phyloP scores from a whole-genome alignment of 306 rosid species.

The Abrus pulchellus region DNA sequence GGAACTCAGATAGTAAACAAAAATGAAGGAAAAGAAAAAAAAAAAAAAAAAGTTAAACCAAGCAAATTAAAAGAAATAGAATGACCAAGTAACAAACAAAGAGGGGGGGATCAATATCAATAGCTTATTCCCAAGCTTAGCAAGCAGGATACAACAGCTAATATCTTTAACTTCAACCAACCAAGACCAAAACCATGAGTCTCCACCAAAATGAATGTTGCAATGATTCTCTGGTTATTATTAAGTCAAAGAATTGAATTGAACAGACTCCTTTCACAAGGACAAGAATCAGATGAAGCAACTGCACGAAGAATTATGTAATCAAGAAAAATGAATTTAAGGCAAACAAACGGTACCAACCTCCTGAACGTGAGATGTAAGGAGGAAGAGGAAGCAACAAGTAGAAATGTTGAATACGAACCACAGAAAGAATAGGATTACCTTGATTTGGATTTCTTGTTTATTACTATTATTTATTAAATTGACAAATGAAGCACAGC shows the following conservation, averaged over 20 bases:
- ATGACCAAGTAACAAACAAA: slow-evolving; percentile 11
- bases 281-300: slow-evolving; percentile 45
- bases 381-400: slow-evolving; percentile 21
- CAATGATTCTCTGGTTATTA: slow-evolving; percentile 55
- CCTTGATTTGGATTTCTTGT: neutral
- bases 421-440: neutral
- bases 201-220: slow-evolving; percentile 63
- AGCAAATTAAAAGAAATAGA: slow-evolving; percentile 24
- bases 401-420: neutral
- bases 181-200: slow-evolving; percentile 63
- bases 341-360: slow-evolving; percentile 26
- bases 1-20: slow-evolving; percentile 15
- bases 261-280: slow-evolving; percentile 27
- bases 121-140: slow-evolving; percentile 39
- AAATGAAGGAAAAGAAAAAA: slow-evolving; percentile 4
- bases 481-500: neutral
- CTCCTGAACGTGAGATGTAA: neutral
- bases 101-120: slow-evolving; percentile 22
- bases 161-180: slow-evolving; percentile 59
- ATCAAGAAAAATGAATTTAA: slow-evolving; percentile 28
- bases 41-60: neutral
- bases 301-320: slow-evolving; percentile 25
- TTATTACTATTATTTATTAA: neutral
- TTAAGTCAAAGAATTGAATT: slow-evolving; percentile 61
- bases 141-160: slow-evolving; percentile 75